These are phyloP conservation scores for Streptanthus diversifolius DNA, from an alignment of 345 rosid species.

Conservation along the genomic window DNA sequence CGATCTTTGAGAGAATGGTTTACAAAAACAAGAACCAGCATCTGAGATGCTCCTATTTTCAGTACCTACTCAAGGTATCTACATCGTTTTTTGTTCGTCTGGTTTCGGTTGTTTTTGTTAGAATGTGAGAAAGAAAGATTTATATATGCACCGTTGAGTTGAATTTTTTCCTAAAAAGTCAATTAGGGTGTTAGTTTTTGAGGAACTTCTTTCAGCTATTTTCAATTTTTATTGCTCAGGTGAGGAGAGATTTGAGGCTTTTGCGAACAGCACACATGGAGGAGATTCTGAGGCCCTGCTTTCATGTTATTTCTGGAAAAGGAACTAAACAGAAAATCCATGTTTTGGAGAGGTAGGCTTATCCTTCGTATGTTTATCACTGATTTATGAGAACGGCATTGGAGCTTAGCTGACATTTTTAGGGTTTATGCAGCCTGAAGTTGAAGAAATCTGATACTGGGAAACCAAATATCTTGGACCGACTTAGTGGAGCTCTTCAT, in stretches of 20 bases:
- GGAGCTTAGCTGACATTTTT: background rate
- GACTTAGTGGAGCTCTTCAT: conserved; percentile 70
- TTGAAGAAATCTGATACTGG: conserved; percentile 53
- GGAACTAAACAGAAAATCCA: conserved; percentile 64
- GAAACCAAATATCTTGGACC: conserved; percentile 66
- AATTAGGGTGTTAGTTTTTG: background rate
- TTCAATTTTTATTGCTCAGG: conserved; percentile 39
- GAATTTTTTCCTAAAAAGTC: background rate
- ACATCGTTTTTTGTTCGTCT: background rate
- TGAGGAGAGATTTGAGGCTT: conserved; percentile 82
- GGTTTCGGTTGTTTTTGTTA: background rate
- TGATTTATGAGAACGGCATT: background rate
- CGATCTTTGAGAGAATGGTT: conserved; percentile 68
- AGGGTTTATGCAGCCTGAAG: conserved; percentile 54
- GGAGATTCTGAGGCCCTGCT: conserved; percentile 60
- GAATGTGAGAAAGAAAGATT: background rate
- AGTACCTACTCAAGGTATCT: conserved; percentile 74
- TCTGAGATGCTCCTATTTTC: conserved; percentile 79
- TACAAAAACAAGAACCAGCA: conserved; percentile 97
- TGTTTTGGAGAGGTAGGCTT: conserved; percentile 70
- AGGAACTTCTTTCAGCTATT: background rate
- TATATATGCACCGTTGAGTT: background rate
- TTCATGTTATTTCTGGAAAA: conserved; percentile 54
- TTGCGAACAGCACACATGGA: conserved; percentile 61
- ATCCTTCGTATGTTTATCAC: background rate